A percentile compares a stretch with the other conserved stretches of the same genome.
Conservation (phyloP, 768 basidiomycete genomes). For the Phanerochaete carnosa region DNA sequence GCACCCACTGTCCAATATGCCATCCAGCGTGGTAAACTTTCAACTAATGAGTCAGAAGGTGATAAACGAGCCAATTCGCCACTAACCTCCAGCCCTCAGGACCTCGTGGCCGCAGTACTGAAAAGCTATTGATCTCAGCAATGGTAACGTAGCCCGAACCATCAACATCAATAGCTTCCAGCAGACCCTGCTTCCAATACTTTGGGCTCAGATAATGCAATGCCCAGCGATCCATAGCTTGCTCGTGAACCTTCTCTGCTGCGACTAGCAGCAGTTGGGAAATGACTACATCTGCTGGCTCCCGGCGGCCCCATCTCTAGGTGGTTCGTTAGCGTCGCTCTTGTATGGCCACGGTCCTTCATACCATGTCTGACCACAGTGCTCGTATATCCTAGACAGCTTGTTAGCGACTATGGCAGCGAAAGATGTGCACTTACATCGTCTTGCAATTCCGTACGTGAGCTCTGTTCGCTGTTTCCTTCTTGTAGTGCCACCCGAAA, state of each 20-base stretch:
- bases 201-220: slow-evolving; percentile 15
- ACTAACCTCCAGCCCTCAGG: slow-evolving; percentile 26
- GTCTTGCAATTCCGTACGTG: background rate
- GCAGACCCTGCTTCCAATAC: slow-evolving; percentile 14
- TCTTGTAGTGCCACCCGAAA: background rate
- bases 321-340: background rate
- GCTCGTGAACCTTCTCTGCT: no score
- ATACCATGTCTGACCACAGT: background rate
- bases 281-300: no score
- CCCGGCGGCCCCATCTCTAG: no score
- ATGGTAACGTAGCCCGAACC: slow-evolving; percentile 29
- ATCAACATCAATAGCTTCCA: slow-evolving; percentile 31
- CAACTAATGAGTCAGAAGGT: background rate
- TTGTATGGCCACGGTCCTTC: background rate
- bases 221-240: slow-evolving; percentile 21
- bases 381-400: background rate
- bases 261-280: no score
- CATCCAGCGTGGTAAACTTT: slow-evolving; percentile 26
- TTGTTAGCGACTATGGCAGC: background rate
- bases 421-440: background rate
- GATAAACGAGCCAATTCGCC: background rate
- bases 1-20: slow-evolving; percentile 27
- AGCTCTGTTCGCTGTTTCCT: background rate
- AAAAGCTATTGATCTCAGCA: slow-evolving; percentile 28
- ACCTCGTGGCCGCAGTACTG: slow-evolving; percentile 14